Conservation (phyloP, 805 yeast genomes). For the Candida nitratophila region DNA sequence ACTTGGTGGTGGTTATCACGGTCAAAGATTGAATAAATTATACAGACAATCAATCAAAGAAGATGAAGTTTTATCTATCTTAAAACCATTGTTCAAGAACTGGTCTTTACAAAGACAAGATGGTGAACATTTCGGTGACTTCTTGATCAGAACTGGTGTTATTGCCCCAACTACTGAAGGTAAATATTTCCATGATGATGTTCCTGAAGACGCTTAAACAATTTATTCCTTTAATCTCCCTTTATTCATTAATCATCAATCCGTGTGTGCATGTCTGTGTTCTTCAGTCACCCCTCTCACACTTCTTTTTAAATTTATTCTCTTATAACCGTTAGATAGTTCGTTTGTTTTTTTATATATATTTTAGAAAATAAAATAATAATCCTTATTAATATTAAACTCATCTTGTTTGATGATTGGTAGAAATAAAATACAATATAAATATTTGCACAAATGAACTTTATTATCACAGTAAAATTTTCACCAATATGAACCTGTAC, state of each 20-base stretch:
- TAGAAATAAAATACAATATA: too few relatives aligned
- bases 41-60: conserved; percentile 85
- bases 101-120: conserved; percentile 91
- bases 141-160: conserved; percentile 78
- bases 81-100: conserved; percentile 84
- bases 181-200: conserved; percentile 88
- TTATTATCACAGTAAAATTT: too few relatives aligned
- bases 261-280: too few relatives aligned
- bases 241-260: not conserved
- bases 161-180: conserved; percentile 88
- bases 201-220: conserved; percentile 63
- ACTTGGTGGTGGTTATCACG: conserved; percentile 95
- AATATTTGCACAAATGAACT: too few relatives aligned
- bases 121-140: conserved; percentile 95
- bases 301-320: not conserved
- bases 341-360: not conserved
- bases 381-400: not conserved
- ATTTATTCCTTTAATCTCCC: not conserved
- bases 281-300: not conserved
- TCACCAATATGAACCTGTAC: too few relatives aligned
- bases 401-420: too few relatives aligned
- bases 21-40: conserved; percentile 86
- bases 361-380: not conserved
- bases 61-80: conserved; percentile 70
- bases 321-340: not conserved